Percentiles rank a stretch among this genome's conserved stretches.
These are phyloP conservation scores for Trichophyton simii DNA, from an alignment of 2,329 filamentous ascomycete genomes.

Conservation along the genomic window DNA sequence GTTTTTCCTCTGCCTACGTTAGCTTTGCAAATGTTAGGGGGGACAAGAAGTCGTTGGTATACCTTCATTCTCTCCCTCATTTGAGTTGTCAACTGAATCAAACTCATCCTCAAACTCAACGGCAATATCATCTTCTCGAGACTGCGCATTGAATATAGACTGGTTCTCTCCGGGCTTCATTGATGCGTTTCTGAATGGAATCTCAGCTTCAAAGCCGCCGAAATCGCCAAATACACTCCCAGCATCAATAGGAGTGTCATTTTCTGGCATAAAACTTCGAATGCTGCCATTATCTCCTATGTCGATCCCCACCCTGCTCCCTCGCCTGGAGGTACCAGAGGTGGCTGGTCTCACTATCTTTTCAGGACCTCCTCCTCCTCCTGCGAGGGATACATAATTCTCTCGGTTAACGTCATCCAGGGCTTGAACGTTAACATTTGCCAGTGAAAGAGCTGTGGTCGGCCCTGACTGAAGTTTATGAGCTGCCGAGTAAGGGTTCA, in stretches of 20 bases:
- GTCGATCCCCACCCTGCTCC: conserved; percentile 39
- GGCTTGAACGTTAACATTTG: conserved; percentile 66
- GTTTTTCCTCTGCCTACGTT: conserved; percentile 31
- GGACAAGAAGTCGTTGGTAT: neutral
- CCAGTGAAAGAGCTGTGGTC: conserved; percentile 71
- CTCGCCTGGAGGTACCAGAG: conserved; percentile 30
- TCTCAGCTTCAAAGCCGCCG: conserved; percentile 30
- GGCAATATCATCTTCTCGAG: conserved; percentile 38
- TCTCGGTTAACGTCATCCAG: conserved; percentile 58
- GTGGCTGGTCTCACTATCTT: conserved; percentile 6
- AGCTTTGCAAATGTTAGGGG: conserved; percentile 10
- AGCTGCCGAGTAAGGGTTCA: conserved; percentile 22
- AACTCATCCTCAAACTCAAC: conserved; percentile 66
- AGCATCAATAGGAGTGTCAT: conserved; percentile 54
- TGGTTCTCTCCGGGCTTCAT: neutral
- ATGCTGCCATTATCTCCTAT: conserved; percentile 40
- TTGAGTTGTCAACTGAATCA: conserved; percentile 52
- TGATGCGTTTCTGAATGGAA: conserved; percentile 20
- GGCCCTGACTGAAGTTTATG: conserved; percentile 46
- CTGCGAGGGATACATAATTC: conserved; percentile 41
- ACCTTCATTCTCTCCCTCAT: conserved; percentile 39
- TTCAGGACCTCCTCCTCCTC: conserved; percentile 16
- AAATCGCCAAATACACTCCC: conserved; percentile 72
- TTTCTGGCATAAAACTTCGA: conserved; percentile 39
- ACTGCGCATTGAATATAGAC: neutral